A percentile compares a stretch with the other conserved stretches of the same genome.
These are phyloP conservation scores for Scytalidium sp. DNA, from an alignment of 2,329 filamentous ascomycete species.

Conservation along the genomic window DNA sequence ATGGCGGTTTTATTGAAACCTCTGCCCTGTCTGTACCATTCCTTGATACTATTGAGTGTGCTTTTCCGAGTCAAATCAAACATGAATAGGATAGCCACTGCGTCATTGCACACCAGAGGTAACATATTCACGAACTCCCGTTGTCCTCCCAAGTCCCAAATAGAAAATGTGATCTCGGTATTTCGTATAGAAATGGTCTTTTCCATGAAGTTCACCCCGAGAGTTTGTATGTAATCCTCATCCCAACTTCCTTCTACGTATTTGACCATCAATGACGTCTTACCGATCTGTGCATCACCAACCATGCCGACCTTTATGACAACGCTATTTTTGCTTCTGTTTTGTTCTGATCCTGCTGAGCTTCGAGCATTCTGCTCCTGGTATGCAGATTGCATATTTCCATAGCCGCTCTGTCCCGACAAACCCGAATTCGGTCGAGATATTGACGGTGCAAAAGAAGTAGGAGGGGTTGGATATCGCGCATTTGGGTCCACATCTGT, in stretches of 20 bases:
- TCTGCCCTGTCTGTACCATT: constrained; percentile 96
- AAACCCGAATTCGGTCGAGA: constrained; percentile 30
- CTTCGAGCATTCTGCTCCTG: constrained; percentile 28
- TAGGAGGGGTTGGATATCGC: constrained; percentile 29
- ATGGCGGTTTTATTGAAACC: constrained; percentile 99
- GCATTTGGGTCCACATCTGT: constrained; percentile 23
- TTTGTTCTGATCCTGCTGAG: constrained; percentile 17
- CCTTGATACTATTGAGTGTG: constrained; percentile 98
- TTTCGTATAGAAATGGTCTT: constrained; percentile 99
- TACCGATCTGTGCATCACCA: constrained; percentile 97
- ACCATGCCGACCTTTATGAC: constrained; percentile 99
- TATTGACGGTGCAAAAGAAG: constrained; percentile 25
- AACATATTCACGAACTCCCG: constrained; percentile 99
- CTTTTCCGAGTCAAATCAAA: constrained; percentile 98
- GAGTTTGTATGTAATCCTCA: constrained; percentile 98
- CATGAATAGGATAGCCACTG: constrained; percentile 98
- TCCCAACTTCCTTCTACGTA: constrained; percentile 99
- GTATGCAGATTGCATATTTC: constrained; percentile 25
- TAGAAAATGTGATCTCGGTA: constrained; percentile 98
- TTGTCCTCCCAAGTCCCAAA: constrained; percentile 97
- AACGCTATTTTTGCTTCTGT: constrained; percentile 59
- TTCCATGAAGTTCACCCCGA: constrained; percentile 99
- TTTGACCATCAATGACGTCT: constrained; percentile 99
- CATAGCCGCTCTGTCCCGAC: constrained; percentile 26
- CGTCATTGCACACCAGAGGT: constrained; percentile 98